These are phyloP conservation scores for Pythium folliculosum DNA, from an alignment of 352 stramenopile genomes.

Conservation along the genomic window DNA sequence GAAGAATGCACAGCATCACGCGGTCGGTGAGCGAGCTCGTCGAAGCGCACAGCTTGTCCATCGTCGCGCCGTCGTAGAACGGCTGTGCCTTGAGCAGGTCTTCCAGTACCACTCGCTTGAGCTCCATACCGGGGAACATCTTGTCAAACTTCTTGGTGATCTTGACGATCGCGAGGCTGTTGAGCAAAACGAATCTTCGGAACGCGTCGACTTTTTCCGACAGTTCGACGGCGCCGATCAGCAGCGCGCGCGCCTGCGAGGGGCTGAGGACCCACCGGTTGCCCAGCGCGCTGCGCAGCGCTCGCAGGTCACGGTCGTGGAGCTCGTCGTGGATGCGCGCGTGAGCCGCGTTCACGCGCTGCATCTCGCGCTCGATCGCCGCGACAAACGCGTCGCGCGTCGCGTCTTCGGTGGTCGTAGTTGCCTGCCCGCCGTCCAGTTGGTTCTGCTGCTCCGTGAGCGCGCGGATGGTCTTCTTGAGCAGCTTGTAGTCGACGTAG, in stretches of 20 bases:
- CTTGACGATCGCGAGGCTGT: constrained; percentile 78
- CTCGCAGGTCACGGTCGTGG: constrained; percentile 37
- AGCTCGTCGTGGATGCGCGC: constrained; percentile 57
- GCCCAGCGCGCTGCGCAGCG: constrained; percentile 43
- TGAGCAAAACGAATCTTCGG: constrained; percentile 76
- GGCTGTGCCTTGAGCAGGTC: constrained; percentile 56
- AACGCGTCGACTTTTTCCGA: constrained; percentile 70
- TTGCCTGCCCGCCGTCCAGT: neutral
- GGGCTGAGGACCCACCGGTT: constrained; percentile 60
- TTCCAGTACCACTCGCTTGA: constrained; percentile 46
- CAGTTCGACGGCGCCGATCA: constrained; percentile 63
- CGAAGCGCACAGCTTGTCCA: constrained; percentile 57
- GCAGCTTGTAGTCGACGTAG: constrained; percentile 84
- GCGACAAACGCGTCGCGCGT: constrained; percentile 22
- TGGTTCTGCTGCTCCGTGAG: constrained; percentile 14
- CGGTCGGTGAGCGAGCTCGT: constrained; percentile 55
- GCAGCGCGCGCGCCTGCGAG: constrained; percentile 48
- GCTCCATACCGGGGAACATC: constrained; percentile 22
- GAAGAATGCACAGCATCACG: constrained; percentile 71
- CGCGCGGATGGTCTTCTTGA: constrained; percentile 69
- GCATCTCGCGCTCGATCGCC: constrained; percentile 50
- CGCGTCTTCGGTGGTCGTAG: neutral
- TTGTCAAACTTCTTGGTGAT: constrained; percentile 88
- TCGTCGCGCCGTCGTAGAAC: constrained; percentile 62
- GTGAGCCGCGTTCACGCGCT: constrained; percentile 62